These are phyloP conservation scores for Coniochaeta prunicola DNA, from an alignment of 2,329 filamentous ascomycete genomes.

Conservation along the genomic window DNA sequence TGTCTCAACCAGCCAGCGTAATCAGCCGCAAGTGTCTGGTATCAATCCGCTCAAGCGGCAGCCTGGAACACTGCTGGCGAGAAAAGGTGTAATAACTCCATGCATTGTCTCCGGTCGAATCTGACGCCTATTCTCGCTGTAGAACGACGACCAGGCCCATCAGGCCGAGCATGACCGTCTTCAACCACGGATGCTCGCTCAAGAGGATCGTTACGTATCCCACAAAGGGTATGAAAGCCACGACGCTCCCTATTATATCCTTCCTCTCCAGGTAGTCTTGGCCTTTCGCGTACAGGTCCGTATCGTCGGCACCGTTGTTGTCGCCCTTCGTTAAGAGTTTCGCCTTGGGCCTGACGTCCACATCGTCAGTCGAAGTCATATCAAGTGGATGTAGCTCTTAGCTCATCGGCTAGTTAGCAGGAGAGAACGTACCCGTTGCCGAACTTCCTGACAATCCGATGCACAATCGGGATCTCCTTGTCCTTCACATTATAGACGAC, in stretches of 20 bases:
- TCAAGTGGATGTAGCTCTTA: background rate
- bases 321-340: constrained; percentile 93
- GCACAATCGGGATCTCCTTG: constrained; percentile 97
- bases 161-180: constrained; percentile 86
- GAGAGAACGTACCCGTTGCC: constrained; percentile 46
- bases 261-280: constrained; percentile 82
- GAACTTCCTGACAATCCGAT: constrained; percentile 76
- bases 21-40: background rate
- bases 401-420: too few relatives aligned
- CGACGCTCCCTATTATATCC: constrained; percentile 84
- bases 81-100: background rate
- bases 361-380: constrained; percentile 6
- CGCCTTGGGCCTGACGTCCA: constrained; percentile 37
- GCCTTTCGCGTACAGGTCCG: constrained; percentile 74
- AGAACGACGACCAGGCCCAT: constrained; percentile 94
- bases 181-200: constrained; percentile 93
- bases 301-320: constrained; percentile 92
- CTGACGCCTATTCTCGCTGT: constrained; percentile 65
- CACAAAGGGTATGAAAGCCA: constrained; percentile 88
- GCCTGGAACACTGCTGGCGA: background rate
- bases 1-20: too few relatives aligned
- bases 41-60: too few relatives aligned
- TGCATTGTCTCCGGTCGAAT: background rate
- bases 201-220: constrained; percentile 96
- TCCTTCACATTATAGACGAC: constrained; percentile 73